Percentiles rank a stretch among this genome's conserved stretches.
phyloP scores from a whole-genome alignment of 768 basidiomycete species.

The Daedaleopsis sinensis region DNA sequence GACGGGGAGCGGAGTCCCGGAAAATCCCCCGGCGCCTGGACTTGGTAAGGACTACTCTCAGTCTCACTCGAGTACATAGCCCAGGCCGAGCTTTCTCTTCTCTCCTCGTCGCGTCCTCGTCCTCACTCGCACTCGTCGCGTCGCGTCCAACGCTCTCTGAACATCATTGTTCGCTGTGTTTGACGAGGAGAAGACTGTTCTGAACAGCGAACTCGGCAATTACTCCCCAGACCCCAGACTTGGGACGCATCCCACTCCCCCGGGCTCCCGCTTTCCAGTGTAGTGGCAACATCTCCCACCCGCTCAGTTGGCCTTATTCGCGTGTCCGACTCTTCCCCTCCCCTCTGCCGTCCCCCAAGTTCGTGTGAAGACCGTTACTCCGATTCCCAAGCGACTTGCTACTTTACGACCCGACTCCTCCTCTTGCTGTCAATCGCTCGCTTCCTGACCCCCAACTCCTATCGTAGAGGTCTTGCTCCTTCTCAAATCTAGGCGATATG shows the following conservation, averaged over 20 bases:
- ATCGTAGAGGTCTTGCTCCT: conserved; percentile 1
- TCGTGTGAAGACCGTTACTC: conserved; percentile 20
- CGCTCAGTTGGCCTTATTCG: conserved; percentile 5
- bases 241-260: conserved; percentile 12
- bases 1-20: conserved; percentile 2
- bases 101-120: not conserved
- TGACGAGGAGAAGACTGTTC: not conserved
- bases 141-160: not conserved
- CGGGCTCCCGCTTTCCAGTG: conserved; percentile 17
- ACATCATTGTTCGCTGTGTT: not conserved
- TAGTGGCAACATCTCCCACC: conserved; percentile 20
- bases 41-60: not conserved
- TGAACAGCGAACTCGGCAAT: not conserved
- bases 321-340: conserved; percentile 4
- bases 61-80: conserved; percentile 2
- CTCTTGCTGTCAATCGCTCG: conserved; percentile 12
- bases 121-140: not conserved
- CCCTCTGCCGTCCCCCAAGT: conserved; percentile 5
- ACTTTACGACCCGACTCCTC: conserved; percentile 17
- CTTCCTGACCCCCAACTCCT: conserved; percentile 11
- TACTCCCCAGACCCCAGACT: not conserved
- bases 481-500: conserved; percentile 42
- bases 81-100: not conserved
- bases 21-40: conserved; percentile 5
- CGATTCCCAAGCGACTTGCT: conserved; percentile 20